Evolutionary conservation across 2,329 filamentous ascomycete genomes (phyloP), one percentile per base, ranked within the genome.

Genomic region (Colletotrichum aenigma): DNA sequence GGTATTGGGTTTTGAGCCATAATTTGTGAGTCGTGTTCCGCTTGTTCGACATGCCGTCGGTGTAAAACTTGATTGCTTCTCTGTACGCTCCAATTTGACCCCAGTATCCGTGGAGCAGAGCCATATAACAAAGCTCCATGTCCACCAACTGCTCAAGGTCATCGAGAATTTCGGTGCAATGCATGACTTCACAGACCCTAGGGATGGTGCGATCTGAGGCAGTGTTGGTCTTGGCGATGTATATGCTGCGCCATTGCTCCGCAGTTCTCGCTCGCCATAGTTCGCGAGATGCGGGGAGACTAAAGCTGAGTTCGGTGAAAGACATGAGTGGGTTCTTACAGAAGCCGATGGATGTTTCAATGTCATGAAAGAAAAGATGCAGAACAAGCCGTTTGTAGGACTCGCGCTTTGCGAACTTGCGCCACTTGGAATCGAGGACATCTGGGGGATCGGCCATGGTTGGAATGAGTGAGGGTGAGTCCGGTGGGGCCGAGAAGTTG

Each of bases 351-450:
- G 82, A 84, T 0, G 78, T 75, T n/a, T 82, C 77, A 8, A 82
- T 79, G 18, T 84, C 83, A 28, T 84, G 82, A 1, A 77, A 76
- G 1, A 84, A 71, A n/a, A 82, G 68, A 12, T 78, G 67, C 16
- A 83, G 80, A 2, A 80, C 78, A 1, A 84, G 73, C 3, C 83
- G 77, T 30, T 84, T 84, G 38, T 79, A 82, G 2, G 80, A 82
- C 75, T 83, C 84, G 82, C 2, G 74, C 55, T 21, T 75, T 32
- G 82, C 83, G 85, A 13, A 78, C 74, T 74, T 76, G 26, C 74
- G 74, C 74, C 74, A 76, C 36, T 16, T 80, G 71, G 7, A 81
- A 68, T 74, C 74, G 55, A 76, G 65, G 7, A 76, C 64, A 34
- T 74, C 74, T 38, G 74, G 74, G 10, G 74, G 58, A 15, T 76